A percentile compares a stretch with the other conserved stretches of the same genome.
phyloP scores from a whole-genome alignment of 352 stramenopile genomes.

The Pythium phragmiticola region DNA sequence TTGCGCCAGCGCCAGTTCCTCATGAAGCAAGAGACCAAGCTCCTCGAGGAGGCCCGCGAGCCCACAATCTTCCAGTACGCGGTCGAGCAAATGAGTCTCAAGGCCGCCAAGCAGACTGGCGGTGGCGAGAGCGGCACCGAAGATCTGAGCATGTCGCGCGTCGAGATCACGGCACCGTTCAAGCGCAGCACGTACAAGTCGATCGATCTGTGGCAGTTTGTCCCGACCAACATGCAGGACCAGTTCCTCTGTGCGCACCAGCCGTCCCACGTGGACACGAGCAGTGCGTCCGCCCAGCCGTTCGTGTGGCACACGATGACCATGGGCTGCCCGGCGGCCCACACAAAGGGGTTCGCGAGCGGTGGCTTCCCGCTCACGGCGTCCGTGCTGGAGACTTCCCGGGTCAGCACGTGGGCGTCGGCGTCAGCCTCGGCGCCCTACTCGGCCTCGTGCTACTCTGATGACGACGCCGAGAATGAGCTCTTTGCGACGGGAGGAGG shows the following conservation, averaged over 20 bases:
- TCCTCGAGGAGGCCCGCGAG: slow-evolving; percentile 54
- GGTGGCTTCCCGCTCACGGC: slow-evolving; percentile 45
- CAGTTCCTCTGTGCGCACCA: slow-evolving; percentile 70
- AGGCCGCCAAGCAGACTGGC: slow-evolving; percentile 9
- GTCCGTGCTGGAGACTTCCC: background rate
- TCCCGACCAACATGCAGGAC: slow-evolving; percentile 87
- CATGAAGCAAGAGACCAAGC: slow-evolving; percentile 67
- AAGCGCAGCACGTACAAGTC: slow-evolving; percentile 86
- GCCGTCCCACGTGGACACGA: slow-evolving; percentile 19
- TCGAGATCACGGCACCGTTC: slow-evolving; percentile 59
- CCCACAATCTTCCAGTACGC: slow-evolving; percentile 36
- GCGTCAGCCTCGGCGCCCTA: slow-evolving; percentile 19
- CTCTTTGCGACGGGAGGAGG: background rate
- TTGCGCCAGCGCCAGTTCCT: slow-evolving; percentile 75
- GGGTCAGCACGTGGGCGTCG: slow-evolving; percentile 3
- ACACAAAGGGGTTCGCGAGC: slow-evolving; percentile 79
- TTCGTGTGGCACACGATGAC: slow-evolving; percentile 87
- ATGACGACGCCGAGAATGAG: slow-evolving; percentile 34
- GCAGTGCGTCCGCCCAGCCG: slow-evolving; percentile 21
- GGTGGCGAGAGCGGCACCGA: slow-evolving; percentile 3
- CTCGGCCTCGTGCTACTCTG: slow-evolving; percentile 19
- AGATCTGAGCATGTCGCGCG: background rate
- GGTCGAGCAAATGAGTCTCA: slow-evolving; percentile 20
- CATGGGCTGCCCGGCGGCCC: slow-evolving; percentile 77
- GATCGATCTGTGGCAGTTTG: slow-evolving; percentile 72